Base-by-base conservation (phyloP, 768 basidiomycete genomes). In the Kwoniella sp. region DNA sequence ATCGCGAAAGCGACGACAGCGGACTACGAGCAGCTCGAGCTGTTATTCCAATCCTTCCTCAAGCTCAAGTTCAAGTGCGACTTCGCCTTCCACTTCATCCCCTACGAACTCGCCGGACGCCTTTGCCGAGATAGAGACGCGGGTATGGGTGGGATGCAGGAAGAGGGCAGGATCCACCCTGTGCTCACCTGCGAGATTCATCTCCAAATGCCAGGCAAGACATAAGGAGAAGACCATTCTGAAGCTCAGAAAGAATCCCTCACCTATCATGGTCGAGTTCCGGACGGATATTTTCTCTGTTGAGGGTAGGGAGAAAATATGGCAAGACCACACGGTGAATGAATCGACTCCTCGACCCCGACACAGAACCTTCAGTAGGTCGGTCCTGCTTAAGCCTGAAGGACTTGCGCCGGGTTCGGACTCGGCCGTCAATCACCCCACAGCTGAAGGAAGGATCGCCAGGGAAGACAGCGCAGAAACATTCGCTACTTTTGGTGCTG, bases 221-320 rank as follows among this genome's bases (percentile, higher is more conserved):
- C 41, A 45, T 11, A 28, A 55, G 22, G 25, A 55, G 31, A 29
- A 28, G 30, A 38, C 34, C 25, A 41, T 57, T 20, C 7, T 38
- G 11, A 57, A 28, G 41, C 28, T 37, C 7, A 4, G 29, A 50
- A 22, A 58, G 23, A 50, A 68, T 20, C 71, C 71, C 25, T 53
- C 58, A 34, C 70, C 65, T 2, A 61, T 71, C 4, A 26, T 71
- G 20, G 63, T 71, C 9, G 55, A 67, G 11, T 69, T 71, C 50
- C 30, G 66, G 12, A 53, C 50, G 22, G 73, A 74, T 41, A 63
- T 71, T 22, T 71, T 68, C 61, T 28, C 58, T 30, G 12, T 28
- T n/a, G 15, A 61, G 17, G 57, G 57, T 4, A 60, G 58, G 20
- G 38, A 61, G n/a, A 26, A 48, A 28, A 61, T 61, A 23, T 34